Evolutionary conservation across 2,329 filamentous ascomycete species (phyloP), one percentile per base, ranked within the genome.

Genomic region (Ceratocystis lukuohia): DNA sequence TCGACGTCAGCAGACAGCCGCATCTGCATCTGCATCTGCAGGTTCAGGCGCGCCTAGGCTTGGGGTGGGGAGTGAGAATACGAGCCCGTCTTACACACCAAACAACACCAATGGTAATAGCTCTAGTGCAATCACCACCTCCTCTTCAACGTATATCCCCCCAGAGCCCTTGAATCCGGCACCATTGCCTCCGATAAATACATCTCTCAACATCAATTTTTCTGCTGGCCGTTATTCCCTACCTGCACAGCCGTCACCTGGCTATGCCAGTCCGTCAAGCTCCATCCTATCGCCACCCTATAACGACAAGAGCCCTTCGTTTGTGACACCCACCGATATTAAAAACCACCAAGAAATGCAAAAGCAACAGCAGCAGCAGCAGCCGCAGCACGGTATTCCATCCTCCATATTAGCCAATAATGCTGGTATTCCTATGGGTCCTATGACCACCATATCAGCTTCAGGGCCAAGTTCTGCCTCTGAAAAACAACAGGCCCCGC

Each of bases 261-360:
- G 61, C 64, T 66, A 65, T 46, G 61, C 57, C 59, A 65, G 45
- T 41, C 67, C 65, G 22, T 50, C 67, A 45, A 64, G 48, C 46
- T 41, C 67, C n/a, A 44, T 56, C 1, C 10, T 67, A 12, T 37
- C 65, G 20, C 50, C 67, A 28, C 28, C 56, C 30, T 59, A 59
- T 44, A 50, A 5, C 6, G 78, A 74, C 65, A 69, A 74, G 8
- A 70, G 71, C 4, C 73, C 77, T 15, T 80, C 79, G 12, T 83
- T 83, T 69, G 75, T 78, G 59, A 76, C 79, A 7, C 79, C 80
- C 0, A 81, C 77, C 10, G 80, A 82, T 66, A 71, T 79, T n/a
- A 77, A 81, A 22, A 74, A 73, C 20, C 56, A 62, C 17, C 65
- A 63, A 70, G 70, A 15, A 68, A 69, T 66, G 72, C 71, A 17